These are phyloP conservation scores for Euphrasia arctica DNA, from an alignment of 305 asterid genomes.

Conservation along the genomic window DNA sequence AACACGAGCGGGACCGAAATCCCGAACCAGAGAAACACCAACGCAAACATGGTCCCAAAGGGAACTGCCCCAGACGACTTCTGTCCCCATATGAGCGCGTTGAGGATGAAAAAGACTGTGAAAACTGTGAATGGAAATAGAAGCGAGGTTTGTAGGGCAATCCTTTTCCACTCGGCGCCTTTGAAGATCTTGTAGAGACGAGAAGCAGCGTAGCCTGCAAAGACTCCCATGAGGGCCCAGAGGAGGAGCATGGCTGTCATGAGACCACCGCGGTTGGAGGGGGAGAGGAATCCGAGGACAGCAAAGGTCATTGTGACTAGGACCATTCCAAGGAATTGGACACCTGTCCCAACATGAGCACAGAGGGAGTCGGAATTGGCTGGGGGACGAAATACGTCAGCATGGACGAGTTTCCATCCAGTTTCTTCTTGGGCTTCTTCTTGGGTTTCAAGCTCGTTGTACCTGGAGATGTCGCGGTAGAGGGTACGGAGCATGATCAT, in stretches of 20 bases:
- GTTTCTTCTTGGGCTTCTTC: constrained; percentile 93
- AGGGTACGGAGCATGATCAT: constrained; percentile 87
- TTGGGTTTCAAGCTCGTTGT: constrained; percentile 81
- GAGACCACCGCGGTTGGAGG: constrained; percentile 81
- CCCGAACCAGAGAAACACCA: constrained; percentile 72
- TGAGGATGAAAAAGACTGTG: constrained; percentile 54
- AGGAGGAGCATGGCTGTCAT: constrained; percentile 85
- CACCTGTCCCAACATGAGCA: constrained; percentile 75
- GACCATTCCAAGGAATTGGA: constrained; percentile 75
- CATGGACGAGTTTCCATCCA: constrained; percentile 84
- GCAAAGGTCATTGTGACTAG: constrained; percentile 80
- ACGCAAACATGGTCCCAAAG: constrained; percentile 71
- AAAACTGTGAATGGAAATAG: constrained; percentile 65
- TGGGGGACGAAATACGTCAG: constrained; percentile 83
- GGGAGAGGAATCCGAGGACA: constrained; percentile 77
- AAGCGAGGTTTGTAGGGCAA: constrained; percentile 59
- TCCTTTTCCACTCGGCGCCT: constrained; percentile 78
- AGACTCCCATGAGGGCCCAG: constrained; percentile 85
- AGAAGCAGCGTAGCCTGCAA: constrained; percentile 72
- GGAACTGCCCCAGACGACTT: constrained; percentile 81
- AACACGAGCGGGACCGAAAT: constrained; percentile 73
- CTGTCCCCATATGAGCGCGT: constrained; percentile 87
- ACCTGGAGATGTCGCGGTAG: constrained; percentile 79
- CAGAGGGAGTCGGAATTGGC: constrained; percentile 66
- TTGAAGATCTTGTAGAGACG: constrained; percentile 80